phyloP scores from a whole-genome alignment of 2,329 filamentous ascomycete genomes.

The Neospermospora avenae region DNA sequence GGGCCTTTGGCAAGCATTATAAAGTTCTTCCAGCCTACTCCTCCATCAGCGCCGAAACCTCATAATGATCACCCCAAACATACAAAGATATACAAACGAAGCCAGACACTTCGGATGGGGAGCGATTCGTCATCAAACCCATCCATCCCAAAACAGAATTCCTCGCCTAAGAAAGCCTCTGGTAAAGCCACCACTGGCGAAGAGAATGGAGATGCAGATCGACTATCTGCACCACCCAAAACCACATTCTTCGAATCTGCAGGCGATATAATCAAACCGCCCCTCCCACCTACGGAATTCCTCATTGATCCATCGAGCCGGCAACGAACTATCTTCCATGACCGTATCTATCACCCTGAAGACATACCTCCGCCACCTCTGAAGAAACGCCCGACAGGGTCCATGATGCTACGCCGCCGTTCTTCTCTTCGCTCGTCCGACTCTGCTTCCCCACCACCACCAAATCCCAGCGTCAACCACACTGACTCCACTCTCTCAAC shows the following conservation, averaged over 20 bases:
- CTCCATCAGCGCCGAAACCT: constrained; percentile 47
- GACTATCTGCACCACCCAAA: constrained; percentile 70
- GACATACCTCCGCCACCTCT: constrained; percentile 84
- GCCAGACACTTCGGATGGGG: constrained; percentile 63
- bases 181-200: constrained; percentile 33
- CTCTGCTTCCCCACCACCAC: constrained; percentile 8
- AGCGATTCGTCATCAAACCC: constrained; percentile 19
- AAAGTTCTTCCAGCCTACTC: constrained; percentile 67
- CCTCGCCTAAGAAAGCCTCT: constrained; percentile 33
- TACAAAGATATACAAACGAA: constrained; percentile 70
- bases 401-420: constrained; percentile 21
- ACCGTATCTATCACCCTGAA: constrained; percentile 87
- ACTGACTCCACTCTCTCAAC: constrained; percentile 43
- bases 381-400: constrained; percentile 46
- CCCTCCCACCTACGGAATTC: constrained; percentile 76
- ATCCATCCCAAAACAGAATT: constrained; percentile 1
- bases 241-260: constrained; percentile 96
- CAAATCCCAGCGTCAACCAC: constrained; percentile 35
- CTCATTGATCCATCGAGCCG: constrained; percentile 79
- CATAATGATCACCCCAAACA: constrained; percentile 54
- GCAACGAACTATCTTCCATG: constrained; percentile 91
- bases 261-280: constrained; percentile 86
- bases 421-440: constrained; percentile 12
- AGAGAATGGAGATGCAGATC: constrained; percentile 43
- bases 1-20: constrained; percentile 54